A percentile compares a stretch with the other conserved stretches of the same genome.
Conservation (phyloP, 2,329 filamentous ascomycete genomes). For the Trichophyton rubrum region DNA sequence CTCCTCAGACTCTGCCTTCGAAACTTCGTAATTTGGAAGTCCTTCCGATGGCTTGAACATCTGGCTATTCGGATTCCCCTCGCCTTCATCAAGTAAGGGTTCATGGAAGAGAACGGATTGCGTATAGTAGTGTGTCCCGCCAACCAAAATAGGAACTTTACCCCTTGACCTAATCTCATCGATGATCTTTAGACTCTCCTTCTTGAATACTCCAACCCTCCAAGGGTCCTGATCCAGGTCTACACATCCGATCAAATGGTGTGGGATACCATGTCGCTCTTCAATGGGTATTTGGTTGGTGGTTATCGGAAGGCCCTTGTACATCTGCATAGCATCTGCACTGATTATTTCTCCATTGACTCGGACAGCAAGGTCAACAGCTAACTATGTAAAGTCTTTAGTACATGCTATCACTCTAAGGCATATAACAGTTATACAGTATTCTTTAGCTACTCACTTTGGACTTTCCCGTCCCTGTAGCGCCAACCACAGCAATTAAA, state of each 20-base stretch:
- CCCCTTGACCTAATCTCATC: slow-evolving; percentile 65
- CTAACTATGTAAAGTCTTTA: slow-evolving; percentile 49
- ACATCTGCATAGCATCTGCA: slow-evolving; percentile 96
- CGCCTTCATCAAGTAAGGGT: slow-evolving; percentile 40
- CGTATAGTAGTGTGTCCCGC: slow-evolving; percentile 91
- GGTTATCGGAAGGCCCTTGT: slow-evolving; percentile 78
- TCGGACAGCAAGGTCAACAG: slow-evolving; percentile 68
- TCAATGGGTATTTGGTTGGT: slow-evolving; percentile 77
- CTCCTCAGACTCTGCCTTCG: slow-evolving; percentile 21
- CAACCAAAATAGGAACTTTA: slow-evolving; percentile 77
- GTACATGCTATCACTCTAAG: not conserved
- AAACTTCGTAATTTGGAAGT: slow-evolving; percentile 18
- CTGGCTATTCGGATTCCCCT: slow-evolving; percentile 15
- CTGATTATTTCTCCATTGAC: slow-evolving; percentile 95
- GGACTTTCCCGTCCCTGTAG: slow-evolving; percentile 88
- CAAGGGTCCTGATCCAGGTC: slow-evolving; percentile 65
- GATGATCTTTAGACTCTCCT: slow-evolving; percentile 56
- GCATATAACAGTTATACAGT: not conserved
- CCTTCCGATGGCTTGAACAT: not conserved
- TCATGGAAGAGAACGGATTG: slow-evolving; percentile 78
- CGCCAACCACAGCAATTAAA: slow-evolving; percentile 70
- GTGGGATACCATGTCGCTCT: slow-evolving; percentile 68
- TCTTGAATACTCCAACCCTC: slow-evolving; percentile 67
- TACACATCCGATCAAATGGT: slow-evolving; percentile 77
- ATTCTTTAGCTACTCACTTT: slow-evolving; percentile 45